Conservation (phyloP, 1,284 basidiomycete genomes). For the Cryptococcus sp. region DNA sequence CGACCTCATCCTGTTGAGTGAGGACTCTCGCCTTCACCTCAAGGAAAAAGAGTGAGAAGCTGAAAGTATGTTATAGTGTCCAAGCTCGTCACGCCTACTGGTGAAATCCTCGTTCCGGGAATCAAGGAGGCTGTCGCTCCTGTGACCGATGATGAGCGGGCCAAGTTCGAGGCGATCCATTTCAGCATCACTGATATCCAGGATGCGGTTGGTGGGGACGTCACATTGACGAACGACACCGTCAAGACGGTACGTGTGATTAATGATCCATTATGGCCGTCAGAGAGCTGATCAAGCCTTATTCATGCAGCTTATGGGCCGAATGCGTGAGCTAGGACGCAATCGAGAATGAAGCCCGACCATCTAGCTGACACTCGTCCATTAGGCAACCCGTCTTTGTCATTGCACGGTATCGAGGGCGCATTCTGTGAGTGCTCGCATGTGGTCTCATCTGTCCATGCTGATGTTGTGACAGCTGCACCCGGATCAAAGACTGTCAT, state of each 20-base stretch:
- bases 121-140: conserved; percentile 83
- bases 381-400: conserved; percentile 71
- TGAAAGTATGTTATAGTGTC: conserved; percentile 50
- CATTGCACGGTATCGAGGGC: conserved; percentile 95
- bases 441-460: not conserved
- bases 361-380: not conserved
- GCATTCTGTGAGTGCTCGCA: conserved; percentile 68
- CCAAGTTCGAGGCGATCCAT: conserved; percentile 72
- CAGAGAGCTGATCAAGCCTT: conserved; percentile 34
- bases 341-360: not conserved
- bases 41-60: no score
- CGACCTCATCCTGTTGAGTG: conserved; percentile 58
- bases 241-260: conserved; percentile 59
- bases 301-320: conserved; percentile 43
- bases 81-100: conserved; percentile 79
- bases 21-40: conserved; percentile 9
- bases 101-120: conserved; percentile 87
- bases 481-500: conserved; percentile 94
- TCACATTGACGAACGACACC: conserved; percentile 79
- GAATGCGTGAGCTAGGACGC: conserved; percentile 39
- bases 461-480: conserved; percentile 54
- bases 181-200: conserved; percentile 73
- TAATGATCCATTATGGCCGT: not conserved
- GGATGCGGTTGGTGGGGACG: conserved; percentile 72
- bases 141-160: conserved; percentile 74